Percentiles rank a stretch among this genome's conserved stretches.
Conservation (phyloP, 2,329 filamentous ascomycete species). For the Dryadomyces quercivorus region DNA sequence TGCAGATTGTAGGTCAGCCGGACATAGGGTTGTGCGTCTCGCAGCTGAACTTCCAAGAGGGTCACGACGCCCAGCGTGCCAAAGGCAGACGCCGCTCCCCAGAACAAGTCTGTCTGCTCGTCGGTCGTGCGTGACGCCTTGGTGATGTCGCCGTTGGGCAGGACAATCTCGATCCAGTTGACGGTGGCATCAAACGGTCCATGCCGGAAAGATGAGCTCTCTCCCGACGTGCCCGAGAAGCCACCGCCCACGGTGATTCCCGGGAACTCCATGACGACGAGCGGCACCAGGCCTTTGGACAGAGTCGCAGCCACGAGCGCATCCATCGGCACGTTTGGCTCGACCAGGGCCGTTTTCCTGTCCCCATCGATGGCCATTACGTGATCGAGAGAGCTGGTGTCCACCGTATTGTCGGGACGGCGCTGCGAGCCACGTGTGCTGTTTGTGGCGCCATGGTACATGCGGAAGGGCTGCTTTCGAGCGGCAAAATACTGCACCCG, state of each 20-base stretch:
- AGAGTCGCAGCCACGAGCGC: conserved; percentile 45
- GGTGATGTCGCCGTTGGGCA: conserved; percentile 43
- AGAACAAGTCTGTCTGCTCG: conserved; percentile 42
- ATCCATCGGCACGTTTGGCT: conserved; percentile 61
- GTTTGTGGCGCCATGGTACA: conserved; percentile 68
- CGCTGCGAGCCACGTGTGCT: conserved; percentile 51
- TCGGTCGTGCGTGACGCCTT: conserved; percentile 26
- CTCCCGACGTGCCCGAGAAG: conserved; percentile 53
- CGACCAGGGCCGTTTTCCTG: conserved; percentile 44
- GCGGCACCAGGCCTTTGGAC: conserved; percentile 41
- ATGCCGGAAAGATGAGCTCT: conserved; percentile 53
- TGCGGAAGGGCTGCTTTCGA: conserved; percentile 47
- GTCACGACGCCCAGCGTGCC: conserved; percentile 51
- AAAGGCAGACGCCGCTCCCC: conserved; percentile 44
- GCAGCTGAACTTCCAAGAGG: conserved; percentile 42
- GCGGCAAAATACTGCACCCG: conserved; percentile 31
- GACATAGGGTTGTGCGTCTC: conserved; percentile 40
- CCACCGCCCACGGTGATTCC: conserved; percentile 58
- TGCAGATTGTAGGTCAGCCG: conserved; percentile 41
- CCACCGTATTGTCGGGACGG: conserved; percentile 42
- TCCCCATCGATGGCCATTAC: conserved; percentile 47
- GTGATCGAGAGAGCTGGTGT: conserved; percentile 51
- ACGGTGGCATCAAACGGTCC: conserved; percentile 56
- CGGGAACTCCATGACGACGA: conserved; percentile 60
- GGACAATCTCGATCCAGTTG: conserved; percentile 49